Percentiles rank a stretch among this genome's conserved stretches.
Evolutionary conservation across 306 rosid genomes (phyloP).

Genomic region (Corylus heterophylla): DNA sequence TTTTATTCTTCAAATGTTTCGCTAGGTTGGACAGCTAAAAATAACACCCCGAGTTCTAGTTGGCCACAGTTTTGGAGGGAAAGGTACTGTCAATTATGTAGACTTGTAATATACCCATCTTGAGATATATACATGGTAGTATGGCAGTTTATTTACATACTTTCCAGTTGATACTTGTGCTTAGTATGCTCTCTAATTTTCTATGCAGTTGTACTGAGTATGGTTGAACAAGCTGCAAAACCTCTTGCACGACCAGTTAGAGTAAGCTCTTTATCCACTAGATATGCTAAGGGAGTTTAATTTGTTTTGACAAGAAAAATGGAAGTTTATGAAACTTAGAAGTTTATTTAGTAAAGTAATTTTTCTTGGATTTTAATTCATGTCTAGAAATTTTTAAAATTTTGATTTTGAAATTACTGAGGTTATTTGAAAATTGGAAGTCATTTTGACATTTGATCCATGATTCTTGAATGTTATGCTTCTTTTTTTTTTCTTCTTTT

Average conservation of each 20-base stretch:
- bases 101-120: background rate
- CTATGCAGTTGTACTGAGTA: constrained; percentile 78
- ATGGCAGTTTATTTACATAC: background rate
- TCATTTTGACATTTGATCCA: background rate
- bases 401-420: background rate
- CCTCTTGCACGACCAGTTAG: constrained; percentile 95
- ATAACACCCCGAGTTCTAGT: constrained; percentile 86
- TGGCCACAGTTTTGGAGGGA: constrained; percentile 98
- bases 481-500: background rate
- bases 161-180: constrained; percentile 22
- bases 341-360: background rate
- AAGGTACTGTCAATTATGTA: constrained; percentile 46
- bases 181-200: constrained; percentile 27
- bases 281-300: background rate
- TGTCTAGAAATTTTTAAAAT: background rate
- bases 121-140: background rate
- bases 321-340: background rate
- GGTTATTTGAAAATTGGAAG: background rate
- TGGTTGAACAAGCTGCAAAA: constrained; percentile 98
- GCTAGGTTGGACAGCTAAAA: constrained; percentile 71
- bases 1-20: constrained; percentile 31
- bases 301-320: background rate
- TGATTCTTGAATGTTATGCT: background rate
- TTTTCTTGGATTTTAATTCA: background rate
- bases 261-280: constrained; percentile 42